Conservation (phyloP, 1,139 yeast species). For the Lodderomyces orthopsilosis region DNA sequence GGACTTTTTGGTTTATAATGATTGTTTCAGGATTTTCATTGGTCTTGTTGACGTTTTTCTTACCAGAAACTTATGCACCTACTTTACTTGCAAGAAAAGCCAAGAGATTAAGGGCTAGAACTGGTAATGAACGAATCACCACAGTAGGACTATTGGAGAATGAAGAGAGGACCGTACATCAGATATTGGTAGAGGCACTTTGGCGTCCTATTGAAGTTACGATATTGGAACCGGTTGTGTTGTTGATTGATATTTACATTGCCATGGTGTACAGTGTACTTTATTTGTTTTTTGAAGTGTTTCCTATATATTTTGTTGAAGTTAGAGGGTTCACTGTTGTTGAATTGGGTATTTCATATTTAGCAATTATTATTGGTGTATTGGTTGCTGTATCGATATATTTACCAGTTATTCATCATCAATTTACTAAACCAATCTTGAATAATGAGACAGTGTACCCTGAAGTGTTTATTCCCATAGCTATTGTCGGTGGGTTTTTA, state of each 20-base stretch:
- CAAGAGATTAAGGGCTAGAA: conserved; percentile 30
- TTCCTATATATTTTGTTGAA: conserved; percentile 52
- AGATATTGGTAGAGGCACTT: conserved; percentile 37
- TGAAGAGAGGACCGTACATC: conserved; percentile 16
- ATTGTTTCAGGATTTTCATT: conserved; percentile 29
- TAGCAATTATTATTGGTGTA: conserved; percentile 46
- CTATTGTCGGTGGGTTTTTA: conserved; percentile 40
- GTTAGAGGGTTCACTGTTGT: conserved; percentile 47
- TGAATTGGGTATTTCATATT: conserved; percentile 47
- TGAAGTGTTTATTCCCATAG: conserved; percentile 41
- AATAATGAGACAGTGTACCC: conserved; percentile 27
- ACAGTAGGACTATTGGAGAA: conserved; percentile 30
- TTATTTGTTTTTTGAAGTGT: conserved; percentile 61
- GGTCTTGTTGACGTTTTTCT: conserved; percentile 22
- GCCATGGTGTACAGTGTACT: conserved; percentile 53
- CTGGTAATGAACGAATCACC: conserved; percentile 32
- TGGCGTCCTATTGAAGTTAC: conserved; percentile 50
- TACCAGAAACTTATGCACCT: conserved; percentile 36
- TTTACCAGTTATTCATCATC: conserved; percentile 19
- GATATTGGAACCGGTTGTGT: conserved; percentile 42
- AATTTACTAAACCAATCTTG: conserved; percentile 25
- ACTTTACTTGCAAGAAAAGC: conserved; percentile 39
- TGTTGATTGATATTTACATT: conserved; percentile 48
- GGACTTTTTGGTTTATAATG: conserved; percentile 41
- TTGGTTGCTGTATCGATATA: conserved; percentile 24